Evolutionary conservation across 768 basidiomycete species (phyloP).

Genomic region (Filobasidium floriforme): DNA sequence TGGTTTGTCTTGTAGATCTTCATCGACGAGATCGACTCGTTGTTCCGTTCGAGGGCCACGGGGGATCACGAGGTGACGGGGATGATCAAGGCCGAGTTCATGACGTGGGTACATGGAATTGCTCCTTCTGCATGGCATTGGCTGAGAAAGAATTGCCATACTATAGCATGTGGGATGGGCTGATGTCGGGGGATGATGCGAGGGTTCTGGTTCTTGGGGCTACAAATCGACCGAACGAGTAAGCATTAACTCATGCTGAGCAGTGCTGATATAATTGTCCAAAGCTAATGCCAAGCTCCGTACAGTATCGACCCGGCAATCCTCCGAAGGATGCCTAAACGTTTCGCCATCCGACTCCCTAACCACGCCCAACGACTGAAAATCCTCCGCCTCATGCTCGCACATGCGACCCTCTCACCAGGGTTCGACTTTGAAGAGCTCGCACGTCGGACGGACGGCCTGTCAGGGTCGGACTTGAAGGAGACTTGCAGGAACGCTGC

Average conservation of each 20-base stretch:
- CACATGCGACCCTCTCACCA: constrained; percentile 61
- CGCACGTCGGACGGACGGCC: constrained; percentile 62
- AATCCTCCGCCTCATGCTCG: constrained; percentile 78
- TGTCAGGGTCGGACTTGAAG: constrained; percentile 82
- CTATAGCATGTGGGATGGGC: constrained; percentile 83
- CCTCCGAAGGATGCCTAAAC: constrained; percentile 77
- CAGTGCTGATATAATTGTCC: constrained; percentile 57
- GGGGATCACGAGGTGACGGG: constrained; percentile 95
- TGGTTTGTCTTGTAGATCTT: constrained; percentile 61
- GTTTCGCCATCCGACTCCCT: constrained; percentile 78
- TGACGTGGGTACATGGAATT: constrained; percentile 47
- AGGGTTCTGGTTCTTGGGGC: constrained; percentile 87
- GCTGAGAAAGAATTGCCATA: not conserved
- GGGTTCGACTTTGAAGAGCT: constrained; percentile 58
- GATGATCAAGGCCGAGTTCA: constrained; percentile 83
- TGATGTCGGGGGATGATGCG: constrained; percentile 64
- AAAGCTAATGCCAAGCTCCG: not conserved
- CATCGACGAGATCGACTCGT: constrained; percentile 96
- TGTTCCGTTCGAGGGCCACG: constrained; percentile 75
- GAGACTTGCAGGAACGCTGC: constrained; percentile 90
- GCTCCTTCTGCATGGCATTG: not conserved
- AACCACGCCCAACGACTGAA: constrained; percentile 68
- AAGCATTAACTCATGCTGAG: constrained; percentile 49
- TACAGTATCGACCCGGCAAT: constrained; percentile 45
- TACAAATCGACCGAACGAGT: constrained; percentile 86